Base-by-base conservation (phyloP, 1,284 basidiomycete genomes). In the Irpex sp. region DNA sequence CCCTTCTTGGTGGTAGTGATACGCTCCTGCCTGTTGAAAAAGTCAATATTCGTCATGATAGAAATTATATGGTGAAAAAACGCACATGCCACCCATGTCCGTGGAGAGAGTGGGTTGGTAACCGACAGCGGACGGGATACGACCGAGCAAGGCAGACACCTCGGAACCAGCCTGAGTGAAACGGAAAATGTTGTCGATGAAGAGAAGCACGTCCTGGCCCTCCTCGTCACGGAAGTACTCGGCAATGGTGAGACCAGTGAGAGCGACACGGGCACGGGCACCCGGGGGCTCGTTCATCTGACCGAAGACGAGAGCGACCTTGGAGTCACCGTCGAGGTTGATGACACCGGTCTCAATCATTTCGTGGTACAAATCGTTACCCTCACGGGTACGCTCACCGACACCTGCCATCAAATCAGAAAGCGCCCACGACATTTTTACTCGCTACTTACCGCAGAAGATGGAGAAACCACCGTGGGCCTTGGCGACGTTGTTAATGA, bases 221-320 rank as follows among this genome's bases (percentile, higher is more conserved):
- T 99, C 96, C 83, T 98, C 96, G 76, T 99, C 97, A 92, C 97
- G 96, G 97, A 99, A 99, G 85, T 98, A 99, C 83, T 99, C 97
- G 72, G 97, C 97, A 71, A 98, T 97, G 76, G 97, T 98, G 67
- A 99, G 84, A 82, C 97, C 97, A 73, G 97, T 98, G 73, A 99
- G 89, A 68, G 97, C 97, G 74, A 98, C 97, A 93, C 97, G 97
- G 76, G 97, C 97, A 92, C 97, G 96, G 73, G 97, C 97, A 89
- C 97, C 97, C 73, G 97, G 97, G 78, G 97, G 97, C 85, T 99
- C 97, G 85, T 99, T 99, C 97, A 99, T 99, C 84, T 99, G 97
- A 85, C 97, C 97, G 86, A 99, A 99, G 72, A 99, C 97, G 69
- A 99, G 90, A 73, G 97, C 96, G 81, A 98, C 97, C 88, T 99